These are phyloP conservation scores for Mycena indigotica DNA, from an alignment of 768 basidiomycete species.

Conservation along the genomic window DNA sequence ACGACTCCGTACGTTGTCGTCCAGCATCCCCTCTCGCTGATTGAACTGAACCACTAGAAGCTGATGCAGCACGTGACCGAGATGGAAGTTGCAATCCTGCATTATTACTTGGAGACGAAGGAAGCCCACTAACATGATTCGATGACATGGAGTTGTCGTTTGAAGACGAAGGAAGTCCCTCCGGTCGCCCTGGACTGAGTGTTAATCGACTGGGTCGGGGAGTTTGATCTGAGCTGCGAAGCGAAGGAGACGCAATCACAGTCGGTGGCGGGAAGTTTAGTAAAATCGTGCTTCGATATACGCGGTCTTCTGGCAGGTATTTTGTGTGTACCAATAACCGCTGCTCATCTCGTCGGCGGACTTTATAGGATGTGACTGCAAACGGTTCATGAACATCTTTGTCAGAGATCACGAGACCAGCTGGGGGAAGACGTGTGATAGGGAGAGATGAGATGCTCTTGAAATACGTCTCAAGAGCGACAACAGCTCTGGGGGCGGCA, in stretches of 20 bases:
- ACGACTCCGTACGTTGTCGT: background rate
- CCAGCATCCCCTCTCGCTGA: background rate
- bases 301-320: constrained; percentile 52
- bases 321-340: constrained; percentile 58
- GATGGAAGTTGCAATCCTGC: constrained; percentile 2
- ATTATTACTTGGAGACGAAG: constrained; percentile 22
- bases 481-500: constrained; percentile 68
- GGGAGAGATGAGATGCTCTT: constrained; percentile 68
- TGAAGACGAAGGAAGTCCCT: constrained; percentile 11
- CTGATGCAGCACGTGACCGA: constrained; percentile 13
- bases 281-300: constrained; percentile 55
- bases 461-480: constrained; percentile 73
- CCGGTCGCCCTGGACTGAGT: constrained; percentile 27
- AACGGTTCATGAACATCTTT: constrained; percentile 51
- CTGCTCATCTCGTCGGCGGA: constrained; percentile 60
- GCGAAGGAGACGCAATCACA: constrained; percentile 25
- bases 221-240: constrained; percentile 28
- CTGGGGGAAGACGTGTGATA: constrained; percentile 66
- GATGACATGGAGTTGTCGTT: constrained; percentile 21
- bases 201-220: constrained; percentile 44
- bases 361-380: constrained; percentile 55
- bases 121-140: constrained; percentile 26
- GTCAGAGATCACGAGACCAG: constrained; percentile 60
- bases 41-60: background rate
- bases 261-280: constrained; percentile 37